Evolutionary conservation across 257 asterid genomes (phyloP).

Genomic region (Lithospermum erythrorhizon): DNA sequence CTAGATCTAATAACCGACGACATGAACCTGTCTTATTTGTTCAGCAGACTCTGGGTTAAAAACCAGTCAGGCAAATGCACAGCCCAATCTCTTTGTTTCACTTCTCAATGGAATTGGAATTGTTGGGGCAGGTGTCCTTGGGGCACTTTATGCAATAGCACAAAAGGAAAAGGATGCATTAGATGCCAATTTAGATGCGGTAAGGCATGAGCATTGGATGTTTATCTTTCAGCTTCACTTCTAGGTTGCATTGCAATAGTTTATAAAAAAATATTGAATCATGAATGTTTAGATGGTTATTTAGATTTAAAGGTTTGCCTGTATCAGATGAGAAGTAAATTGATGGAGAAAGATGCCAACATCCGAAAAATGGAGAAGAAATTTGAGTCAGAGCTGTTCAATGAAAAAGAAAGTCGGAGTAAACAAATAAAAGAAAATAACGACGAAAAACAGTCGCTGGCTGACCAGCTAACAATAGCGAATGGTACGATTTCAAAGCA

Average conservation of each 20-base stretch:
- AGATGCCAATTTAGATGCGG: constrained; percentile 57
- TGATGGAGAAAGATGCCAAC: constrained; percentile 46
- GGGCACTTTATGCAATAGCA: constrained; percentile 48
- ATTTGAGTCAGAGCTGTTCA: constrained; percentile 35
- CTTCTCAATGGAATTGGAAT: constrained; percentile 54
- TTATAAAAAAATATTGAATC: neutral
- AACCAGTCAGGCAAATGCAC: constrained; percentile 23
- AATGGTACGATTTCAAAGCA: constrained; percentile 22
- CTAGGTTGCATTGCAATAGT: neutral
- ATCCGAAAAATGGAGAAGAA: constrained; percentile 36
- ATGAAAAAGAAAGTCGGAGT: constrained; percentile 38
- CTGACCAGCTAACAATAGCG: constrained; percentile 32
- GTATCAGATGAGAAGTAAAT: constrained; percentile 44
- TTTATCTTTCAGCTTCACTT: too few relatives aligned
- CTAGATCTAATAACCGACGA: neutral
- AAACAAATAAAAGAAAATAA: constrained; percentile 34
- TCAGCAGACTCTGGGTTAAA: neutral
- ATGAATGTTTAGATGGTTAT: too few relatives aligned
- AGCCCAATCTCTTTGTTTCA: constrained; percentile 17
- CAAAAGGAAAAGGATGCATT: constrained; percentile 40
- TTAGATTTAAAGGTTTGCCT: constrained; percentile 1
- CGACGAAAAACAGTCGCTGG: constrained; percentile 38
- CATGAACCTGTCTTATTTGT: too few relatives aligned
- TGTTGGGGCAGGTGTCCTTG: constrained; percentile 54
- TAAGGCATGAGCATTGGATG: constrained; percentile 24